These are phyloP conservation scores for Ceratobasidium sp. DNA, from an alignment of 1,284 basidiomycete species.

Conservation along the genomic window DNA sequence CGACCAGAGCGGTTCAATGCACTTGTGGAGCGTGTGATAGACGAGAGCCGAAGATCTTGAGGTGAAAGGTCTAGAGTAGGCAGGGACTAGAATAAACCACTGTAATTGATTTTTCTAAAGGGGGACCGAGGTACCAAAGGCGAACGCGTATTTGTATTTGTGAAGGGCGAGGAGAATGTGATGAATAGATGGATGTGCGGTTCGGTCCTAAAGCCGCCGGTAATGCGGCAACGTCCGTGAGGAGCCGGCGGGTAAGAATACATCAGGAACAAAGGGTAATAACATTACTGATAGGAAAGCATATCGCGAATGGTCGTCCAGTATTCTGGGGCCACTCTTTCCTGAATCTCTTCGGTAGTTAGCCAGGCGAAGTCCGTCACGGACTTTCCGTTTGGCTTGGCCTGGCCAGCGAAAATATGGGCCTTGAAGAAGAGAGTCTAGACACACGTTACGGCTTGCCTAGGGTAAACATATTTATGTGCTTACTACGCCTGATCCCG, in stretches of 20 bases:
- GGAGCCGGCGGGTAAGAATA: background rate
- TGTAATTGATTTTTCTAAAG: background rate
- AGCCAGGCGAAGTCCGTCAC: slow-evolving; percentile 87
- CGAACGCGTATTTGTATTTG: background rate
- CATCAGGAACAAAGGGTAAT: background rate
- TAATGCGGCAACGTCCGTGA: background rate
- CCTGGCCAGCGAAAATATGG: slow-evolving; percentile 82
- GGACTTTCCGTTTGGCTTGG: slow-evolving; percentile 59
- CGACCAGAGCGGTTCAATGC: slow-evolving; percentile 63
- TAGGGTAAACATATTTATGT: background rate
- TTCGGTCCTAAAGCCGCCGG: background rate
- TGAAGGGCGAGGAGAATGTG: background rate
- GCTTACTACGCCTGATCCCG: slow-evolving; percentile 25
- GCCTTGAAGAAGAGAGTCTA: slow-evolving; percentile 84
- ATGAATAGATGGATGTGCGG: background rate
- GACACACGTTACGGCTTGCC: background rate
- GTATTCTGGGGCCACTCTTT: slow-evolving; percentile 70
- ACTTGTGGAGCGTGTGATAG: slow-evolving; percentile 66
- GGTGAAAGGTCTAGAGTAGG: background rate
- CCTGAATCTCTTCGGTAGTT: slow-evolving; percentile 85
- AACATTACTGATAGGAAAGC: slow-evolving; percentile 71
- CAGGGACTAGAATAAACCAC: background rate
- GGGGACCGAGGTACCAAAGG: background rate
- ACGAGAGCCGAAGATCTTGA: slow-evolving; percentile 58
- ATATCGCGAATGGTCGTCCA: slow-evolving; percentile 83